Evolutionary conservation across 108 stramenopile genomes (phyloP).

Genomic region (Craspedostauros australis): DNA sequence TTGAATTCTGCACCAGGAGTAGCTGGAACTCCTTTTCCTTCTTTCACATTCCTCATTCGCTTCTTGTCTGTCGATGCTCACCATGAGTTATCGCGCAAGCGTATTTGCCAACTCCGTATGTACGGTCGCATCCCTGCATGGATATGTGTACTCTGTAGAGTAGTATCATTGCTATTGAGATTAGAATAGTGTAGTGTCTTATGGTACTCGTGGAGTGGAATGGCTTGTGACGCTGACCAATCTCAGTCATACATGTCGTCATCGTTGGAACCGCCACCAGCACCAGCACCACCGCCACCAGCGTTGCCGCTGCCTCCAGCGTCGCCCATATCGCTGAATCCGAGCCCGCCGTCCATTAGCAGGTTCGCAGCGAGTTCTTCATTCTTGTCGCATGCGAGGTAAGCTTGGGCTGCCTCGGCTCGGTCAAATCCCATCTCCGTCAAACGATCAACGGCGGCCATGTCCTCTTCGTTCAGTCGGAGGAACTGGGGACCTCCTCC

Average conservation of each 20-base stretch:
- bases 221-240: neutral
- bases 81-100: too few species aligned
- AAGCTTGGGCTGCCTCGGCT: constrained; percentile 92
- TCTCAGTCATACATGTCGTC: constrained; percentile 83
- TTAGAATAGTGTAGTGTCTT: too few species aligned
- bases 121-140: too few species aligned
- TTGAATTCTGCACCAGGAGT: too few species aligned
- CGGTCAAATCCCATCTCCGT: constrained; percentile 94
- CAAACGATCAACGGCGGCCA: constrained; percentile 92
- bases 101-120: too few species aligned
- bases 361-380: constrained; percentile 96
- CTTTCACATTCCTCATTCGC: too few species aligned
- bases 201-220: too few species aligned
- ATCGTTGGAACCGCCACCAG: constrained; percentile 33
- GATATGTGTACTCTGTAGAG: too few species aligned
- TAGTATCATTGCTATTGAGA: too few species aligned
- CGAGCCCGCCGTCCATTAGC: constrained; percentile 91
- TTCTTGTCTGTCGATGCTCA: too few species aligned
- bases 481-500: constrained; percentile 63
- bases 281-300: constrained; percentile 38
- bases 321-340: too few species aligned
- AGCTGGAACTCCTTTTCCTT: too few species aligned
- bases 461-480: constrained; percentile 89
- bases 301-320: constrained; percentile 43
- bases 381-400: constrained; percentile 99